phyloP scores from a whole-genome alignment of 176 grass and related monocot species.

The Alopecurus myosuroides region DNA sequence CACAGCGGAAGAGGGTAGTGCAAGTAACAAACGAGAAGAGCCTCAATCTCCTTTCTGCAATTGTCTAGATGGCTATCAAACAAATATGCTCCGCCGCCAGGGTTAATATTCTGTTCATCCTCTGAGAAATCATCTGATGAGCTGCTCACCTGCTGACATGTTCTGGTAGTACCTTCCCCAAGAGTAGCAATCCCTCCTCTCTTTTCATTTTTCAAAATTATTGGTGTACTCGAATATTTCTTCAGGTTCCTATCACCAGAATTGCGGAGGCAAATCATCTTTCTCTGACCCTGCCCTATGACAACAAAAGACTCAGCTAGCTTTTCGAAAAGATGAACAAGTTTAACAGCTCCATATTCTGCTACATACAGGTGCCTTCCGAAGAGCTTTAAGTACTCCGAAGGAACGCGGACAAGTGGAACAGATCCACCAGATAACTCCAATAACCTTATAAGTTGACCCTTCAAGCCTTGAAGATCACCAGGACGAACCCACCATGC shows the following conservation, averaged over 20 bases:
- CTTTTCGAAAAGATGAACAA: slow-evolving; percentile 60
- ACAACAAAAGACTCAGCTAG: slow-evolving; percentile 74
- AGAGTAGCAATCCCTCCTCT: slow-evolving; percentile 36
- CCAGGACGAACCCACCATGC: slow-evolving; percentile 75
- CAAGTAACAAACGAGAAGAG: slow-evolving; percentile 82
- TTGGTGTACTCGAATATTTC: slow-evolving; percentile 47
- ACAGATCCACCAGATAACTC: slow-evolving; percentile 70
- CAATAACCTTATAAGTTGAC: slow-evolving; percentile 57
- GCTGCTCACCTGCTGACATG: slow-evolving; percentile 45
- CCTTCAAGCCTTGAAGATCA: slow-evolving; percentile 73
- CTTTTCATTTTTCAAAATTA: slow-evolving; percentile 64
- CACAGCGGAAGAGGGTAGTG: slow-evolving; percentile 53
- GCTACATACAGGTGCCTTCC: slow-evolving; percentile 66
- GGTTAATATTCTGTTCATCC: slow-evolving; percentile 51
- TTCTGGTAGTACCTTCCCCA: slow-evolving; percentile 23
- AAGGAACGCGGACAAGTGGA: slow-evolving; percentile 65
- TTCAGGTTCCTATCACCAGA: slow-evolving; percentile 56
- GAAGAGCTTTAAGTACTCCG: slow-evolving; percentile 70
- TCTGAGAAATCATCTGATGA: slow-evolving; percentile 82
- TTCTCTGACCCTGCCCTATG: slow-evolving; percentile 72
- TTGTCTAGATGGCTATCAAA: slow-evolving; percentile 49
- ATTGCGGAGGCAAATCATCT: slow-evolving; percentile 75
- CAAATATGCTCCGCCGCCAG: slow-evolving; percentile 29
- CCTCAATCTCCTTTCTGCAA: slow-evolving; percentile 74
- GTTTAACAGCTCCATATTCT: slow-evolving; percentile 65